Percentiles rank a stretch among this genome's conserved stretches.
These are phyloP conservation scores for Arthrobotrys sphaeroides DNA, from an alignment of 2,329 filamentous ascomycete species.

Conservation along the genomic window DNA sequence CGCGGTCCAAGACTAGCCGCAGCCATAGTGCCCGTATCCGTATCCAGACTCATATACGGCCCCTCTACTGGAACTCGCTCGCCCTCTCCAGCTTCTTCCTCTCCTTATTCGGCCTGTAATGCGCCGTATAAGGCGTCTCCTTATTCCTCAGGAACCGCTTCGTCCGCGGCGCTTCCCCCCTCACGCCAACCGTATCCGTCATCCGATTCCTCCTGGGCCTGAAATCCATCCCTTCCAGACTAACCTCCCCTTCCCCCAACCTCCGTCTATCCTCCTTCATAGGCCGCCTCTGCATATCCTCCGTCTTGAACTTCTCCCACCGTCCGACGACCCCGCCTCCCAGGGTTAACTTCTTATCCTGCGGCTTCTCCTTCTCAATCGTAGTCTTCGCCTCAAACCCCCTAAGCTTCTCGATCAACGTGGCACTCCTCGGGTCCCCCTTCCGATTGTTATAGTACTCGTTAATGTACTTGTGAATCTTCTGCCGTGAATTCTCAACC, in stretches of 20 bases:
- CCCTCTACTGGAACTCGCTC: background rate
- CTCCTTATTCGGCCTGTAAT: slow-evolving; percentile 36
- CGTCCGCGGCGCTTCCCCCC: background rate
- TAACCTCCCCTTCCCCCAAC: slow-evolving; percentile 26
- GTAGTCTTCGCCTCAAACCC: background rate
- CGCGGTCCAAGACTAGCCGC: no score
- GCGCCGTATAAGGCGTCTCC: slow-evolving; percentile 37
- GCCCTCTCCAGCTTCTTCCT: slow-evolving; percentile 3
- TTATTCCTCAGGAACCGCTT: slow-evolving; percentile 31
- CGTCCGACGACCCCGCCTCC: background rate
- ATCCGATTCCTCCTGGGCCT: slow-evolving; percentile 20
- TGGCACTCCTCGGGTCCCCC: background rate
- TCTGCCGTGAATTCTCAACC: slow-evolving; percentile 23
- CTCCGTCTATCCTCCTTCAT: background rate
- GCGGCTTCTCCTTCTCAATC: slow-evolving; percentile 20
- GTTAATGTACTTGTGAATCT: slow-evolving; percentile 47
- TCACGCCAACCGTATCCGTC: background rate
- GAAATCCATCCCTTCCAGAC: slow-evolving; percentile 18
- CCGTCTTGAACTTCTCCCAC: slow-evolving; percentile 30
- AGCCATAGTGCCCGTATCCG: no score
- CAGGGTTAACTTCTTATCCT: slow-evolving; percentile 19
- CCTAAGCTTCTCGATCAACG: background rate
- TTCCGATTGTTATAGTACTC: slow-evolving; percentile 37
- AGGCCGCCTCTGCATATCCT: slow-evolving; percentile 13
- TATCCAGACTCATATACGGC: no score